These are phyloP conservation scores for Ophiocordyceps robertsii DNA, from an alignment of 2,329 filamentous ascomycete genomes.

Conservation along the genomic window DNA sequence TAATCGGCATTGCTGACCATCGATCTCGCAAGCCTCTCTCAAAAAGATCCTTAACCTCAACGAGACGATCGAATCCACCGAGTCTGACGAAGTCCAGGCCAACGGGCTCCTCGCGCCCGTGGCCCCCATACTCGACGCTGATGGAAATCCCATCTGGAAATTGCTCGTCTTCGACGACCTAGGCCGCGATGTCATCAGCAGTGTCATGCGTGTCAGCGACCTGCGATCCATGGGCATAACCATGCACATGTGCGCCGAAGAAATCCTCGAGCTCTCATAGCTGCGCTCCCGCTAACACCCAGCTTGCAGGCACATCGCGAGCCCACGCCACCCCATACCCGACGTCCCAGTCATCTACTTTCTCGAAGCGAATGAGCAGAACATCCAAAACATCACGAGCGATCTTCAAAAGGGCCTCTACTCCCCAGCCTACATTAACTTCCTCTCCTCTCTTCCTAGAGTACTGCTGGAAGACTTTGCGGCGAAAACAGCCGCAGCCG, in stretches of 20 bases:
- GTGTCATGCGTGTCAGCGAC: constrained; percentile 87
- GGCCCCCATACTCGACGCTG: constrained; percentile 69
- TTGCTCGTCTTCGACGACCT: constrained; percentile 88
- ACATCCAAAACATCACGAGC: constrained; percentile 68
- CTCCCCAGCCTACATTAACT: constrained; percentile 90
- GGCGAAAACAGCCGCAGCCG: constrained; percentile 68
- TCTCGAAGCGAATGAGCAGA: constrained; percentile 74
- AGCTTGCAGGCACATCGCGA: constrained; percentile 56
- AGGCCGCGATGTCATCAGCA: constrained; percentile 92
- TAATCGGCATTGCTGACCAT: background rate
- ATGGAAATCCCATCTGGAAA: constrained; percentile 95
- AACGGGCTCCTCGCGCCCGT: constrained; percentile 54
- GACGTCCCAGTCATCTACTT: constrained; percentile 95
- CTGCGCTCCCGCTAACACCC: background rate
- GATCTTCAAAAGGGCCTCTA: constrained; percentile 84
- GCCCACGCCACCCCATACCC: constrained; percentile 75
- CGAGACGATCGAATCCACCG: constrained; percentile 48
- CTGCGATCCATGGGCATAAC: constrained; percentile 89
- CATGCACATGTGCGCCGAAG: constrained; percentile 63
- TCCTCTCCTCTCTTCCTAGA: constrained; percentile 83
- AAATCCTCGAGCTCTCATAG: background rate
- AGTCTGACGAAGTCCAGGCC: constrained; percentile 47
- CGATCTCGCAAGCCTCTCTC: constrained; percentile 54
- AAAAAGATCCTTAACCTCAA: constrained; percentile 95
- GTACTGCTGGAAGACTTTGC: constrained; percentile 92